Percentiles rank a stretch among this genome's conserved stretches.
phyloP scores from a whole-genome alignment of 352 stramenopile species.

The Globisporangium yorkense region DNA sequence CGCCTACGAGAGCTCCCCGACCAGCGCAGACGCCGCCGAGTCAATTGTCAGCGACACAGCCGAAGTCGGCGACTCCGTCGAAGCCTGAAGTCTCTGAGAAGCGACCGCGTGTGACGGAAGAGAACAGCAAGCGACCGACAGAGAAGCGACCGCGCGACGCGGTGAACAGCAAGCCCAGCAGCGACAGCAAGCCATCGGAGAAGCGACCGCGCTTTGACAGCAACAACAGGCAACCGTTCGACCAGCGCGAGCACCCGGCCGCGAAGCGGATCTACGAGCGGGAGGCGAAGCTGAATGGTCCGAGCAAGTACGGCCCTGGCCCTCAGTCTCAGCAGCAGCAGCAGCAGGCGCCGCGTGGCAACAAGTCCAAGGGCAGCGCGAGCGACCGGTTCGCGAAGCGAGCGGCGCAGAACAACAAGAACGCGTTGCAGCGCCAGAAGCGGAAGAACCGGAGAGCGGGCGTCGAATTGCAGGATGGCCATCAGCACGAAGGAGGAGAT shows the following conservation, averaged over 20 bases:
- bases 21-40: neutral
- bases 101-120: neutral
- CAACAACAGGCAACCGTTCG: neutral
- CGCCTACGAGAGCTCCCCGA: neutral
- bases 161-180: constrained; percentile 2
- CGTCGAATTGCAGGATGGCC: neutral
- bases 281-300: constrained; percentile 8
- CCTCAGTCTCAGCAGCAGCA: neutral
- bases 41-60: neutral
- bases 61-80: neutral
- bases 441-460: constrained; percentile 4
- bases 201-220: constrained; percentile 9
- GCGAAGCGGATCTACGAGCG: constrained; percentile 11
- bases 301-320: constrained; percentile 9
- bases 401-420: constrained; percentile 12
- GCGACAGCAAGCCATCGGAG: constrained; percentile 4
- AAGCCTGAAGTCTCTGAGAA: neutral
- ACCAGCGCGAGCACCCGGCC: constrained; percentile 9
- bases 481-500: constrained; percentile 2
- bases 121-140: neutral
- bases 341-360: constrained; percentile 5
- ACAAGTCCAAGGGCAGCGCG: constrained; percentile 20
- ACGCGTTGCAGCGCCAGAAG: constrained; percentile 13
- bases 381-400: constrained; percentile 3
- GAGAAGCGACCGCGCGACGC: constrained; percentile 8